A percentile compares a stretch with the other conserved stretches of the same genome.
Evolutionary conservation across 768 basidiomycete species (phyloP).

Genomic region (Rhodotorula diobovata): DNA sequence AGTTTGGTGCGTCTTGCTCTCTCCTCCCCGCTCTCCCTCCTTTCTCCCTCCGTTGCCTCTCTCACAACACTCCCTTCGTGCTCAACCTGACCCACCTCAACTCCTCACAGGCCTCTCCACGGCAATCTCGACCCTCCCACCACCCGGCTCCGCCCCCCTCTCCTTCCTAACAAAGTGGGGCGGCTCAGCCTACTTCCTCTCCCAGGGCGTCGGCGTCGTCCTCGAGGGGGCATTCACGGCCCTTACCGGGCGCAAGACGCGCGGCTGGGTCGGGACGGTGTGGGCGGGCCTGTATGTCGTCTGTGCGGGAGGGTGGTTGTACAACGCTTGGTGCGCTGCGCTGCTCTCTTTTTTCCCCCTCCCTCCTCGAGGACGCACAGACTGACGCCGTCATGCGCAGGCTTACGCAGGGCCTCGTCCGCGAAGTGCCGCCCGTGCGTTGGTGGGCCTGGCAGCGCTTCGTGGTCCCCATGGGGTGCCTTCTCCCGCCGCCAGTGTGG

Average conservation of each 20-base stretch:
- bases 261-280: constrained; percentile 5
- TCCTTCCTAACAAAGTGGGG: constrained; percentile 24
- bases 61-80: too few species aligned
- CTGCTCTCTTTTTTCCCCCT: background rate
- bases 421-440: constrained; percentile 25
- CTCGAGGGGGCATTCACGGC: constrained; percentile 23
- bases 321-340: constrained; percentile 14
- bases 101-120: constrained; percentile 12
- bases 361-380: background rate
- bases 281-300: constrained; percentile 16
- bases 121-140: constrained; percentile 14
- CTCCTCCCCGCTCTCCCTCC: background rate
- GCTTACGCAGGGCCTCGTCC: constrained; percentile 21
- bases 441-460: constrained; percentile 29
- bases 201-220: constrained; percentile 25
- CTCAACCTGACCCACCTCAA: background rate
- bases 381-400: background rate
- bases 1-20: constrained; percentile 28
- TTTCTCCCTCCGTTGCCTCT: background rate
- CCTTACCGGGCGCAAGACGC: background rate
- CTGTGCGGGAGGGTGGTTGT: background rate
- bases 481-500: constrained; percentile 27
- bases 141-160: background rate
- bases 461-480: constrained; percentile 26
- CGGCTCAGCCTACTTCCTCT: constrained; percentile 31